Base-by-base conservation (phyloP, 805 yeast genomes). In the Kluyveromyces siamensis region DNA sequence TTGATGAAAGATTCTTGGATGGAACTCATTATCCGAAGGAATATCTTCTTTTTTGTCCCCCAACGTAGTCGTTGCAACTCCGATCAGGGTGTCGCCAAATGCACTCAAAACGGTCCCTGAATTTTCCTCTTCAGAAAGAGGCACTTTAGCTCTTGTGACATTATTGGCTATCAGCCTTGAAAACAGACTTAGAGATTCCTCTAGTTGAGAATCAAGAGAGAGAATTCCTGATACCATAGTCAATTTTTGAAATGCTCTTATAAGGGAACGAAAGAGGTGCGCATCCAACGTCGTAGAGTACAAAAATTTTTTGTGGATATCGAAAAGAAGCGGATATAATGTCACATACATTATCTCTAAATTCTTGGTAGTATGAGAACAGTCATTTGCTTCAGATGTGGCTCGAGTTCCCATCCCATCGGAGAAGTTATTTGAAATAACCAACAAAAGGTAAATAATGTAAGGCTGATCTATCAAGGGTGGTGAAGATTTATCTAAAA, bases 161-260 rank as follows among this genome's bases (percentile, higher is more conserved):
- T 75, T 67, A 37, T 69, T 70, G 16, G 79, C 65, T 1, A 79
- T 71, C 2, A 77, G 68, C 13, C 57, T 52, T 1, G 80, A 70
- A 53, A 79, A 72, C n/a, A 73, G 54, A n/a, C 59, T 53, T 43
- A 81, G 53, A 27, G 78, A 75, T 9, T 78, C 76, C 57, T 87
- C 85, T 44, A 95, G 69, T 19, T 83, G 70, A 0, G 68, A 70
- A 1, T 63, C 59, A 11, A 84, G 60, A 0, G 80, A 81, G n/a
- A 89, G 64, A 14, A 87, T 68, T 0, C 97, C 97, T 0, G 90
- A 76, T 0, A 90, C 80, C 61, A 88, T 96, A 7, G 95, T 80
- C 44, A 87, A 72, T 53, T 83, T 82, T 62, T 91, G 97, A 8
- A 87, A 72, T 0, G 95, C 76, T 38, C 96, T 71, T 2, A 89